phyloP scores from a whole-genome alignment of 768 basidiomycete species.

The Dictyophora rubrovolvata region DNA sequence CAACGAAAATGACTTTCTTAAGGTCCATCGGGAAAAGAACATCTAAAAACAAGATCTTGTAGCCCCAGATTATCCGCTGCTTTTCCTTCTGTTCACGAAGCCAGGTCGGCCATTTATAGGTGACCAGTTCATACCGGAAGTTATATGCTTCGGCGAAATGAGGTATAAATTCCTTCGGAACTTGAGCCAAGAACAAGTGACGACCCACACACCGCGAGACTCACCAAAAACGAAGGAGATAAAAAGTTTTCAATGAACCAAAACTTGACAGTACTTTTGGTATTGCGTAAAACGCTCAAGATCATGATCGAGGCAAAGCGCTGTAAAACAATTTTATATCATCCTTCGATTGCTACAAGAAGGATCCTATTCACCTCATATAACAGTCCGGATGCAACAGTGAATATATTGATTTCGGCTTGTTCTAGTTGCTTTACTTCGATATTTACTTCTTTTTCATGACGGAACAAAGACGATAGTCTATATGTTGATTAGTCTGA shows the following conservation, averaged over 20 bases:
- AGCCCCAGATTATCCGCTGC: constrained; percentile 97
- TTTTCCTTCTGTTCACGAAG: constrained; percentile 95
- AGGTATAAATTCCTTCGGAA: constrained; percentile 79
- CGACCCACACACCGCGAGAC: constrained; percentile 17
- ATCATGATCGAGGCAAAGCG: constrained; percentile 99
- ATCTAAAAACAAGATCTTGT: constrained; percentile 98
- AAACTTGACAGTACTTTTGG: constrained; percentile 92
- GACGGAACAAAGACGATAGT: constrained; percentile 35
- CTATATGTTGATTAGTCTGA: constrained; percentile 13
- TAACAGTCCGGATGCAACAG: constrained; percentile 90
- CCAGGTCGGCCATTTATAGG: constrained; percentile 99
- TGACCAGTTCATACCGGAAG: constrained; percentile 95
- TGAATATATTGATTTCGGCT: constrained; percentile 98
- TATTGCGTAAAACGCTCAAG: constrained; percentile 88
- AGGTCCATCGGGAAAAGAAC: constrained; percentile 98
- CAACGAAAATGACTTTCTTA: constrained; percentile 98
- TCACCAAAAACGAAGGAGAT: constrained; percentile 88
- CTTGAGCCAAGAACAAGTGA: not conserved
- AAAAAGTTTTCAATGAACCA: constrained; percentile 99
- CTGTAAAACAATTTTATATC: constrained; percentile 28
- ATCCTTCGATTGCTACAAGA: not conserved
- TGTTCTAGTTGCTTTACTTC: constrained; percentile 28
- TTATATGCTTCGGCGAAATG: constrained; percentile 83
- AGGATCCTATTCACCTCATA: constrained; percentile 65
- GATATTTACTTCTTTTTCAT: constrained; percentile 12